phyloP scores from a whole-genome alignment of 2,329 filamentous ascomycete species.

The Nemania bipapillata region DNA sequence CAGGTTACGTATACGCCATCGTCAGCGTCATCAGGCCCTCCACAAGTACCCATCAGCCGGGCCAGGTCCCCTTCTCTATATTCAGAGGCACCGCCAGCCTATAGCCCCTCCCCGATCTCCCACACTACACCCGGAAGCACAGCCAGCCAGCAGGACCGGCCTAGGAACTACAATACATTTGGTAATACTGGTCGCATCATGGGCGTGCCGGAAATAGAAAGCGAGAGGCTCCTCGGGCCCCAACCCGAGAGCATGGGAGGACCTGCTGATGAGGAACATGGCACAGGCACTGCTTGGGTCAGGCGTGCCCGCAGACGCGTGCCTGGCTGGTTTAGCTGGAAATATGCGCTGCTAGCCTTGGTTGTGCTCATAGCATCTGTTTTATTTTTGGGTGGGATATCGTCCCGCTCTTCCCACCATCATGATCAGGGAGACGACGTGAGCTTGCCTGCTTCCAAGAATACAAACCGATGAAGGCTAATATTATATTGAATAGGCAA shows the following conservation, averaged over 20 bases:
- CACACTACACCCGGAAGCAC: conserved; percentile 29
- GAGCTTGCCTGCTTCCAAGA: conserved; percentile 27
- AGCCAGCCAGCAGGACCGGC: conserved; percentile 31
- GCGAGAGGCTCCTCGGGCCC: conserved; percentile 56
- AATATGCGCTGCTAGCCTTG: conserved; percentile 45
- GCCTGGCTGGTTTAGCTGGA: conserved; percentile 49
- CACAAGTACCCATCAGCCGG: conserved; percentile 36
- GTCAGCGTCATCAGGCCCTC: conserved; percentile 44
- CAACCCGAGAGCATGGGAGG: conserved; percentile 62
- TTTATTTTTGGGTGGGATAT: conserved; percentile 46
- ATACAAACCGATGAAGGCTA: neutral
- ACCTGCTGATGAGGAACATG: conserved; percentile 46
- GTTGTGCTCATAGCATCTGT: conserved; percentile 49
- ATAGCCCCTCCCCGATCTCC: conserved; percentile 56
- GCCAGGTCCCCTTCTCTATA: conserved; percentile 49
- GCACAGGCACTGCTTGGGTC: conserved; percentile 41
- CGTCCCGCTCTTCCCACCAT: conserved; percentile 40
- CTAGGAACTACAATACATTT: conserved; percentile 60
- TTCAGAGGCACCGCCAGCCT: conserved; percentile 62
- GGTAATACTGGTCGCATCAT: conserved; percentile 51
- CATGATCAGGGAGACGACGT: conserved; percentile 45
- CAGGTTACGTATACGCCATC: conserved; percentile 43
- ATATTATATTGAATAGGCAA: conserved; percentile 39
- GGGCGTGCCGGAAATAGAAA: conserved; percentile 57
- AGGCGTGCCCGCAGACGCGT: conserved; percentile 46